Percentiles rank a stretch among this genome's conserved stretches.
phyloP scores from a whole-genome alignment of 73 alveolate genomes.

The Stentor coeruleus region DNA sequence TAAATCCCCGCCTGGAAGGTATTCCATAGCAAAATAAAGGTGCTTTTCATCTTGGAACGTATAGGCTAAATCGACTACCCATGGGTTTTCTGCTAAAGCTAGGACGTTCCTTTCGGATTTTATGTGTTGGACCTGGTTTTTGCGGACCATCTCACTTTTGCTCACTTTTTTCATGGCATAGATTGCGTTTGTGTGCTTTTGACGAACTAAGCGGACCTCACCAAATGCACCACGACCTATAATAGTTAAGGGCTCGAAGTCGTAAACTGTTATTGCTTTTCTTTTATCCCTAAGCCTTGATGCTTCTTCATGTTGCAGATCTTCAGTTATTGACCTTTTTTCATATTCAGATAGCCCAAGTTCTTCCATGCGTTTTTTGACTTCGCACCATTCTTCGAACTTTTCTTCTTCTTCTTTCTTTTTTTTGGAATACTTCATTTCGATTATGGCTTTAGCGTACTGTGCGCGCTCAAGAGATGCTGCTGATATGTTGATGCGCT shows the following conservation, averaged over 20 bases:
- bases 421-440: slow-evolving; percentile 35
- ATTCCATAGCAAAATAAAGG: slow-evolving; percentile 57
- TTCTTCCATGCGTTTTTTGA: slow-evolving; percentile 63
- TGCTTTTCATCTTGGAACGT: slow-evolving; percentile 56
- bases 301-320: slow-evolving; percentile 66
- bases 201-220: slow-evolving; percentile 55
- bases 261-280: slow-evolving; percentile 42
- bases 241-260: slow-evolving; percentile 46
- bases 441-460: no score
- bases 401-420: slow-evolving; percentile 43
- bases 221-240: no score
- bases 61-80: slow-evolving; percentile 52
- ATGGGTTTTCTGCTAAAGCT: slow-evolving; percentile 39
- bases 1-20: slow-evolving; percentile 58
- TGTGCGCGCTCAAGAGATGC: no score
- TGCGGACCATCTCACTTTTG: slow-evolving; percentile 42
- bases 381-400: slow-evolving; percentile 45
- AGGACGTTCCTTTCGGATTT: slow-evolving; percentile 59
- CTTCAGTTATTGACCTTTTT: slow-evolving; percentile 55
- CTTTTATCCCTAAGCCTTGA: slow-evolving; percentile 32
- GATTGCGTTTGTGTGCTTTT: slow-evolving; percentile 50
- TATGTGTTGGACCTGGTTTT: slow-evolving; percentile 52
- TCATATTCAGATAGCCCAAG: slow-evolving; percentile 61
- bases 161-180: slow-evolving; percentile 63
- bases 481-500: no score